These are phyloP conservation scores for Protoeuglena noctilucae DNA, from an alignment of 139 green algal species.

Conservation along the genomic window DNA sequence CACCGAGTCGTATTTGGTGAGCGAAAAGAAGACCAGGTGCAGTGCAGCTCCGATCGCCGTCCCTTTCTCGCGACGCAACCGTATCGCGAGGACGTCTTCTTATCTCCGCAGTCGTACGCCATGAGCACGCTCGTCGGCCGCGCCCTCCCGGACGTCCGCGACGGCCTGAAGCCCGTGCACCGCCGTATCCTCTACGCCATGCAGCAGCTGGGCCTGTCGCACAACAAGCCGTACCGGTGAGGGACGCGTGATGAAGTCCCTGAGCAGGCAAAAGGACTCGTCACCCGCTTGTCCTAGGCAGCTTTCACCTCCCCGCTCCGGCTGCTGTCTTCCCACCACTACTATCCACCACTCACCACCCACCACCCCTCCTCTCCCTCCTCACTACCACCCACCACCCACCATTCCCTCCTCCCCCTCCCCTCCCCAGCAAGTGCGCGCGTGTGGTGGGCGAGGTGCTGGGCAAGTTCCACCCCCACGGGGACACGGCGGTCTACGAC, in stretches of 20 bases:
- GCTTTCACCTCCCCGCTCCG: too few relatives aligned
- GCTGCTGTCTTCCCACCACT: too few relatives aligned
- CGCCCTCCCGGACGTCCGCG: conserved; percentile 84
- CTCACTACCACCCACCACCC: too few relatives aligned
- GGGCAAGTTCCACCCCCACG: conserved; percentile 95
- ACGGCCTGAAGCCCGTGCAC: conserved; percentile 96
- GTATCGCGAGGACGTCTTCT: too few relatives aligned
- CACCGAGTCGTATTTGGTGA: conserved; percentile 30
- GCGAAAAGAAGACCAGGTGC: not conserved
- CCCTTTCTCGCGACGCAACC: not conserved
- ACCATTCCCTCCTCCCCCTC: too few relatives aligned
- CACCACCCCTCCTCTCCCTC: too few relatives aligned
- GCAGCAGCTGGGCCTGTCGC: conserved; percentile 75
- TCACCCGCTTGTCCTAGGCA: too few relatives aligned
- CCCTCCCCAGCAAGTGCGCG: conserved; percentile 76
- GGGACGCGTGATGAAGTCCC: conserved; percentile 2
- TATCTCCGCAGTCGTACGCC: not conserved
- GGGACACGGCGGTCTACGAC: conserved; percentile 83
- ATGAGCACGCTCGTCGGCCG: conserved; percentile 22
- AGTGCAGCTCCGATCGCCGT: not conserved
- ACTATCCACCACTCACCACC: not conserved
- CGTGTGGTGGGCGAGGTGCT: conserved; percentile 95
- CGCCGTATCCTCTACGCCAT: conserved; percentile 91
- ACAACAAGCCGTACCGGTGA: conserved; percentile 58
- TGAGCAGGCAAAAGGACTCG: too few relatives aligned